Conservation (phyloP, 2,329 filamentous ascomycete genomes). For the Thelonectria discophora region DNA sequence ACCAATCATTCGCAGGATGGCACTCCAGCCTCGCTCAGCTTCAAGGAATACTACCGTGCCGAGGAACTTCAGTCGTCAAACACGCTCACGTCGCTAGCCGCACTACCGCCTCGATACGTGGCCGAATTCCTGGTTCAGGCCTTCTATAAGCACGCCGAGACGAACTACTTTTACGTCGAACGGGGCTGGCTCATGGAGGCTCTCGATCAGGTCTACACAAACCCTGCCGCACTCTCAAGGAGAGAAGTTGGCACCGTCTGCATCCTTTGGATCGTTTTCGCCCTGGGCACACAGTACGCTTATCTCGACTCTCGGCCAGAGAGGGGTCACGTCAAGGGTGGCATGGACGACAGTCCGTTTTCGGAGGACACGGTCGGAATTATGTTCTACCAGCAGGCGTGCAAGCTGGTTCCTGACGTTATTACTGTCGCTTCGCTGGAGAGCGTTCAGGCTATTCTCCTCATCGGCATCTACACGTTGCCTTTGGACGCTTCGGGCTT, state of each 20-base stretch:
- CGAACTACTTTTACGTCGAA: constrained; percentile 60
- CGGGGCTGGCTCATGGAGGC: constrained; percentile 53
- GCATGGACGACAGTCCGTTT: constrained; percentile 40
- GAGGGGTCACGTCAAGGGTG: constrained; percentile 33
- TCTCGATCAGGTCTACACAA: constrained; percentile 53
- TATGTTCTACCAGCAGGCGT: constrained; percentile 65
- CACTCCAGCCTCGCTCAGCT: constrained; percentile 41
- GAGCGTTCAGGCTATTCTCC: constrained; percentile 65
- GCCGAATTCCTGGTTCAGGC: constrained; percentile 56
- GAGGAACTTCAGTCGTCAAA: constrained; percentile 56
- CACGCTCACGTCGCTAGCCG: constrained; percentile 50
- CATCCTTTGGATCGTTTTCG: constrained; percentile 57
- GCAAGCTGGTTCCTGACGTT: constrained; percentile 63
- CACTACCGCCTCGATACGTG: constrained; percentile 57
- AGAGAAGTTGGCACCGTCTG: constrained; percentile 54
- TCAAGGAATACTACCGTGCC: constrained; percentile 55
- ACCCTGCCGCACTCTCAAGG: constrained; percentile 48
- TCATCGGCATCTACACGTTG: constrained; percentile 64
- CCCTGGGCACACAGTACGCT: constrained; percentile 61
- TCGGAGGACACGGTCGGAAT: constrained; percentile 64
- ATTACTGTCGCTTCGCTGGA: constrained; percentile 65
- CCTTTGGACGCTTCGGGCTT: constrained; percentile 65
- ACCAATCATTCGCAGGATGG: constrained; percentile 35
- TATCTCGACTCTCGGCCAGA: constrained; percentile 52
- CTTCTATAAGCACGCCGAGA: constrained; percentile 59